Base-by-base conservation (phyloP, 108 stramenopile genomes). In the Poteriospumella lacustris region DNA sequence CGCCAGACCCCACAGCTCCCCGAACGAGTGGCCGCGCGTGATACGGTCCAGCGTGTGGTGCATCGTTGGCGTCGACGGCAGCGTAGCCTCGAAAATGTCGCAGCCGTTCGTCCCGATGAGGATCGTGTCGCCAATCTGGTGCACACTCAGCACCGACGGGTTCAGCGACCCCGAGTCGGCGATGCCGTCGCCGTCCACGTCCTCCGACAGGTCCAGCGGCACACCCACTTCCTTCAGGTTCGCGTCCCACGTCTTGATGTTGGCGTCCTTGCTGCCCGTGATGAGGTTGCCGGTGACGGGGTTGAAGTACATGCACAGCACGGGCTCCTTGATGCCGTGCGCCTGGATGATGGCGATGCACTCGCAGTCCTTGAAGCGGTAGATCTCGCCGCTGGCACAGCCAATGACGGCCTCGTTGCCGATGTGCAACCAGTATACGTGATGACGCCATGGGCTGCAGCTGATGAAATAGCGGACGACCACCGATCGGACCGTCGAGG, bases 1-100 rank as follows among this genome's bases (percentile, higher is more conserved):
- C 28, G 89, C 78, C 41, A 92, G 77, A 0, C 85, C 89, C 58
- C 82, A 82, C 19, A 91, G 59, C 33, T 76, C 76, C 0, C 75
- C 39, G 47, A 39, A 60, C 67, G 76, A 76, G 58, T 91, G 91
- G 15, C 89, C 88, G 34, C 70, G 36, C 5, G 70, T 34, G 42
- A 73, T 26, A 9, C 70, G 70, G 36, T 5, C 36, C 38, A 73
- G n/a, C 28, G n/a, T 34, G 19, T 52, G 70, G 9, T 9, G 38
- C 31, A 33, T n/a, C 26, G 9, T 42, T 56, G 70, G 41, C 3
- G 5, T 73, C 9, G 70, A 3, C 24, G 12, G 12, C 33, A 73
- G 28, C 5, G 9, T 5, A 31, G 42, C 41, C 29, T 76, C 58
- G 38, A 76, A 76, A 26, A 76, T 58, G 24, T 76, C 76, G 31